phyloP scores from a whole-genome alignment of 2,329 filamentous ascomycete species.

The Xylaria sp. region DNA sequence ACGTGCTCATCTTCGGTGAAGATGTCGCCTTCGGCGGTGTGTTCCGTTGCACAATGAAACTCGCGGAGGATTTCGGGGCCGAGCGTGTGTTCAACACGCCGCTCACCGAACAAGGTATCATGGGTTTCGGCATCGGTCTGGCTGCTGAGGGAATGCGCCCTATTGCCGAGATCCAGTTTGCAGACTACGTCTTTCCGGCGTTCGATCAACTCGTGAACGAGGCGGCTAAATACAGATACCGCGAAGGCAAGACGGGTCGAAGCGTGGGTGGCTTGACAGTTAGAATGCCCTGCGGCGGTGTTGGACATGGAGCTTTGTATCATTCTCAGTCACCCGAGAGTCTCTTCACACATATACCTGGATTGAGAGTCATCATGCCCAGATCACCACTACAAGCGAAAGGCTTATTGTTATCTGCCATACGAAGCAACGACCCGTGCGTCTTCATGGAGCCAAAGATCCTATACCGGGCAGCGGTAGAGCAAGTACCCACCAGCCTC shows the following conservation, averaged over 20 bases:
- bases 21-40: conserved; percentile 98
- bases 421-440: conserved; percentile 85
- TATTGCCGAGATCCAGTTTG: conserved; percentile 94
- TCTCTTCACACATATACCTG: conserved; percentile 88
- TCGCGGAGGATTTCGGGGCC: conserved; percentile 86
- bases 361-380: conserved; percentile 85
- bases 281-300: conserved; percentile 88
- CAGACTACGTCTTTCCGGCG: conserved; percentile 91
- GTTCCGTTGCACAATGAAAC: conserved; percentile 91
- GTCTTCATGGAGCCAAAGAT: conserved; percentile 96
- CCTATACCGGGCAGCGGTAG: conserved; percentile 88
- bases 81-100: conserved; percentile 97
- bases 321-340: conserved; percentile 91
- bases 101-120: conserved; percentile 90
- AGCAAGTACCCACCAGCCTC: conserved; percentile 83
- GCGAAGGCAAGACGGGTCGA: conserved; percentile 68
- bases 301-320: conserved; percentile 88
- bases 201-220: conserved; percentile 97
- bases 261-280: conserved; percentile 83
- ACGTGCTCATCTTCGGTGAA: conserved; percentile 92
- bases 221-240: conserved; percentile 86
- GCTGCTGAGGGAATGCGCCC: conserved; percentile 93
- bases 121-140: conserved; percentile 90
- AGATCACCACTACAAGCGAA: conserved; percentile 89
- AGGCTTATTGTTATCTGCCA: conserved; percentile 80